These are phyloP conservation scores for Boletus rex-veris DNA, from an alignment of 768 basidiomycete species.

Conservation along the genomic window DNA sequence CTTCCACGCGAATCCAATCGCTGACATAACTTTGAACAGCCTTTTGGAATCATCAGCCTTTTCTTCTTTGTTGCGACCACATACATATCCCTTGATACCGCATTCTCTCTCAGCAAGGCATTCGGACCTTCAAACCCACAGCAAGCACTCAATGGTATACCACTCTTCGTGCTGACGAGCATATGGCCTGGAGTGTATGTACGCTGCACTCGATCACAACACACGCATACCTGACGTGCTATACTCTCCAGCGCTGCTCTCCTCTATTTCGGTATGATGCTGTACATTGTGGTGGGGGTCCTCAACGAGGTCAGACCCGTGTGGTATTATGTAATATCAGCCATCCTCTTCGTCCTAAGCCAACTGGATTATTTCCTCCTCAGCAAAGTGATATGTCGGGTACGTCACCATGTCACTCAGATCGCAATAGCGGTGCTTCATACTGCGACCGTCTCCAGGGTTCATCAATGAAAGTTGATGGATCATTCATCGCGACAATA, in stretches of 20 bases:
- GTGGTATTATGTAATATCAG: slow-evolving; percentile 71
- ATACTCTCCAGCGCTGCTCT: slow-evolving; percentile 50
- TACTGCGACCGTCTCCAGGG: slow-evolving; percentile 38
- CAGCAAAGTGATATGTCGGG: slow-evolving; percentile 68
- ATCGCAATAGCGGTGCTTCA: slow-evolving; percentile 8
- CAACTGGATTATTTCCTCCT: slow-evolving; percentile 86
- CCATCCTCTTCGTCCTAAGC: slow-evolving; percentile 71
- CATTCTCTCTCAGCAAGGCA: slow-evolving; percentile 56
- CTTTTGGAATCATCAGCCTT: slow-evolving; percentile 52
- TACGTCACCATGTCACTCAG: slow-evolving; percentile 30
- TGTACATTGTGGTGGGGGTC: slow-evolving; percentile 71
- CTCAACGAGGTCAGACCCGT: slow-evolving; percentile 80
- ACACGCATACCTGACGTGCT: neutral
- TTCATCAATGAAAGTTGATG: slow-evolving; percentile 70
- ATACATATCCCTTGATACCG: slow-evolving; percentile 85
- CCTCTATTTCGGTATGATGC: slow-evolving; percentile 71
- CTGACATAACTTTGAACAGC: slow-evolving; percentile 39
- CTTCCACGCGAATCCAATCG: neutral
- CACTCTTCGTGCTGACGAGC: slow-evolving; percentile 77
- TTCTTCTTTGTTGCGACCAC: slow-evolving; percentile 67
- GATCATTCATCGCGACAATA: slow-evolving; percentile 81
- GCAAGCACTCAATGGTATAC: slow-evolving; percentile 53
- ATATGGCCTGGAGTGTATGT: slow-evolving; percentile 79
- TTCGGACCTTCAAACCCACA: slow-evolving; percentile 62
- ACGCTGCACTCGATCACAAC: neutral